Base-by-base conservation (phyloP, 352 stramenopile genomes). In the Phytophthora foliorum region DNA sequence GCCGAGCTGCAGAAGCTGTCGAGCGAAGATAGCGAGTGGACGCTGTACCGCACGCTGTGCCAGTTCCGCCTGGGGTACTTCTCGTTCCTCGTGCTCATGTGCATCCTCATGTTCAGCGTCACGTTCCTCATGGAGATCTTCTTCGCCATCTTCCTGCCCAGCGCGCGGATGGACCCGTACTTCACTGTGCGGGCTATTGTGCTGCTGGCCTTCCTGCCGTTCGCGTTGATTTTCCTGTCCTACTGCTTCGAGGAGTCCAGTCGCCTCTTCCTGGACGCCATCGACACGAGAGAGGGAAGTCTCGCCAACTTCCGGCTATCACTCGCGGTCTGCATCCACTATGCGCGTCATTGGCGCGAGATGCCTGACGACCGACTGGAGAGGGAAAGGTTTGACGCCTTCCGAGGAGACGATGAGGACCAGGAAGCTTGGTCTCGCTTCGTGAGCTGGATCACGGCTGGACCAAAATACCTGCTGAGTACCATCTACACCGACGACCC, bases 81-180 rank as follows among this genome's bases (percentile, higher is more conserved):
- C 63, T 84, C 89, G 36, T 95, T 96, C 68, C 74, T 96, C 31
- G 89, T 96, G 69, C 84, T 94, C 63, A 92, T 96, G 83, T 89
- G 90, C 67, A 93, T 96, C 67, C 80, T 96, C 75, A 95, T 95
- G 80, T 96, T 96, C 68, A 94, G 86, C 39, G 92, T 96, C 74
- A 91, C 86, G 66, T 84, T 94, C 61, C 72, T 96, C 49, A 96
- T 96, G 89, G 88, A 95, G 69, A 93, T 95, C 41, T 95, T 96
- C 82, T 96, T 96, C 68, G 82, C 89, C n/a, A 94, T 95, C 60
- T 96, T 95, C 65, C 59, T 96, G 45, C 89, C 88, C 21, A 94
- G 83, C 44, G 88, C 89, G 25, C 84, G 84, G 6, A 77, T 74
- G 51, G 88, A 91, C 58, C 75, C 84, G 32, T 74, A 92, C 56